Conservation (phyloP, 352 stramenopile genomes). For the Sclerospora graminicola region DNA sequence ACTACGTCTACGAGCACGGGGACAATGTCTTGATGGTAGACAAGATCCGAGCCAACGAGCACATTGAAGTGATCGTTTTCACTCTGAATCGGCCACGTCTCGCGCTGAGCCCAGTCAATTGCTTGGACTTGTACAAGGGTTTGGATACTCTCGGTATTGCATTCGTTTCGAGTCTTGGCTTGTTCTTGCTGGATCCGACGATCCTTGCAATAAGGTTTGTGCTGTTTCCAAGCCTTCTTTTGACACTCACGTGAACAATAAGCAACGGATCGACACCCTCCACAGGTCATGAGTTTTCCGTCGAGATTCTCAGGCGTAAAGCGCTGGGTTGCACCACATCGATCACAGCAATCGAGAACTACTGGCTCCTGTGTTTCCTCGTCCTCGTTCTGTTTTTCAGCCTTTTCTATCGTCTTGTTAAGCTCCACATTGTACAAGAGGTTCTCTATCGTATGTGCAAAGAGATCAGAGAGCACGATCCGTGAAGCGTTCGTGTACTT, state of each 20-base stretch:
- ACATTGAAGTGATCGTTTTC: slow-evolving; percentile 47
- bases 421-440: slow-evolving; percentile 70
- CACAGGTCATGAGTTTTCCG: slow-evolving; percentile 80
- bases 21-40: slow-evolving; percentile 82
- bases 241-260: slow-evolving; percentile 83
- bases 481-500: slow-evolving; percentile 66
- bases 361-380: slow-evolving; percentile 21
- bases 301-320: slow-evolving; percentile 80
- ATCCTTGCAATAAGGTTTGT: slow-evolving; percentile 76
- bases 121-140: slow-evolving; percentile 47
- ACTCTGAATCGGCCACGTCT: slow-evolving; percentile 50
- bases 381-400: too few species aligned
- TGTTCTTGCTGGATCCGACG: slow-evolving; percentile 36
- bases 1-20: slow-evolving; percentile 70
- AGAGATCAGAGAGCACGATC: slow-evolving; percentile 80
- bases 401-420: slow-evolving; percentile 36
- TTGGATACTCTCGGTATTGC: slow-evolving; percentile 4
- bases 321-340: slow-evolving; percentile 60
- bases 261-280: slow-evolving; percentile 50
- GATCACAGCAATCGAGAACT: slow-evolving; percentile 37
- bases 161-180: slow-evolving; percentile 10
- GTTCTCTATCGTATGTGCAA: slow-evolving; percentile 75
- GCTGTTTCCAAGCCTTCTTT: slow-evolving; percentile 78
- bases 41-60: slow-evolving; percentile 74
- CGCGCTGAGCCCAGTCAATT: slow-evolving; percentile 72